Conservation (phyloP, 495 filamentous ascomycete species). For the Pyronema omphalodes region DNA sequence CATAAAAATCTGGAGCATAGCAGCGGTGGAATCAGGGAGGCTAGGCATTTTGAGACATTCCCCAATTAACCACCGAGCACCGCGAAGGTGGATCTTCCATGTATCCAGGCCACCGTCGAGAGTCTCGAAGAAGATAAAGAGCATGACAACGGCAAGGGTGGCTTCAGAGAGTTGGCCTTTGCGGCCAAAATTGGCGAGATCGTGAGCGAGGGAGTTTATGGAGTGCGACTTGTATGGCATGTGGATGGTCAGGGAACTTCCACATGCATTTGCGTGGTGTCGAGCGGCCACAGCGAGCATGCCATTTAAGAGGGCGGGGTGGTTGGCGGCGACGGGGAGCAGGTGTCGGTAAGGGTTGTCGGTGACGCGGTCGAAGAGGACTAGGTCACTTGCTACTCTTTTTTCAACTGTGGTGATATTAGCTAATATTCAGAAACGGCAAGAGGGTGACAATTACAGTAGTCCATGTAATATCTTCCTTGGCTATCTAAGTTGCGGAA, state of each 20-base stretch:
- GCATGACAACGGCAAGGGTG: constrained; percentile 19
- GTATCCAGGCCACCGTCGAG: constrained; percentile 21
- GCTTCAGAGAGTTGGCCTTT: constrained; percentile 15
- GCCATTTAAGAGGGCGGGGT: constrained; percentile 20
- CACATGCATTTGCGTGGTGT: constrained; percentile 19
- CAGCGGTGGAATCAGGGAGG: constrained; percentile 14
- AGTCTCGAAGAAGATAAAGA: constrained; percentile 23
- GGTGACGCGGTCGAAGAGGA: constrained; percentile 19
- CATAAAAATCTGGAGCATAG: constrained; percentile 18
- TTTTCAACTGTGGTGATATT: constrained; percentile 10
- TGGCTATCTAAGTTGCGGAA: constrained; percentile 5
- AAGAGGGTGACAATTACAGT: constrained; percentile 8
- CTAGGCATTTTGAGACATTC: constrained; percentile 11
- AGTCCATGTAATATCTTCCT: constrained; percentile 18
- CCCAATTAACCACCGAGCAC: constrained; percentile 17
- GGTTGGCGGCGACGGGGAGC: constrained; percentile 14
- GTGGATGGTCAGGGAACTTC: constrained; percentile 9
- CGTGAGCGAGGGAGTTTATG: constrained; percentile 9
- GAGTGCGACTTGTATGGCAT: constrained; percentile 19
- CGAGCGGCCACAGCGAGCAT: constrained; percentile 22
- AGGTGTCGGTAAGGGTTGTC: constrained; percentile 24
- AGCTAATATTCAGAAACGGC: constrained; percentile 4
- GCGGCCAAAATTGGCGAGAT: constrained; percentile 9
- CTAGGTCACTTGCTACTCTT: constrained; percentile 20
- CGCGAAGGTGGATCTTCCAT: constrained; percentile 22